A percentile compares a stretch with the other conserved stretches of the same genome.
phyloP scores from a whole-genome alignment of 495 filamentous ascomycete species.

The Talaromyces thailandensis region DNA sequence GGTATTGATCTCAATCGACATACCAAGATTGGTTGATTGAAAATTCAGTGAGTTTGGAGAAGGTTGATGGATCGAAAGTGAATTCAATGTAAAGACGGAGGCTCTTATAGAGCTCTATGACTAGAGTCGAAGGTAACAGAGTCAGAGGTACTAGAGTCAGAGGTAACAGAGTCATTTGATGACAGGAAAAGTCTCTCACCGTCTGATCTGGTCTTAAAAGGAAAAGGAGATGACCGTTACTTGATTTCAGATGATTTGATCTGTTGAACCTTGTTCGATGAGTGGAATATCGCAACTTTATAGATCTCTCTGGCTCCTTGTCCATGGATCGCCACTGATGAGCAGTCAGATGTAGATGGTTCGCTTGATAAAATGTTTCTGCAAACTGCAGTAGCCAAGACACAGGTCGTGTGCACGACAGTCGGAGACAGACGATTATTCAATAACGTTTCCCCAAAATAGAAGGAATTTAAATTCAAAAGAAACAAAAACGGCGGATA shows the following conservation, averaged over 20 bases:
- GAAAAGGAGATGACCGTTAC: background rate
- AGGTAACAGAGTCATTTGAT: background rate
- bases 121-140: background rate
- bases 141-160: background rate
- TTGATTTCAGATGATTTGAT: background rate
- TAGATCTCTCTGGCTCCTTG: background rate
- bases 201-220: background rate
- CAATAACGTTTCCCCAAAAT: background rate
- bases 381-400: background rate
- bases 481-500: background rate
- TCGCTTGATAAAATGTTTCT: background rate
- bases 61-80: background rate
- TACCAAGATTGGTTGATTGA: background rate
- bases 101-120: background rate
- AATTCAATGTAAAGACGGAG: background rate
- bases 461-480: background rate
- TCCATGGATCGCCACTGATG: background rate
- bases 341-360: background rate
- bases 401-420: background rate
- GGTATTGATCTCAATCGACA: background rate
- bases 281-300: background rate
- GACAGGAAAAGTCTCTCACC: background rate
- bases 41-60: background rate
- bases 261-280: background rate
- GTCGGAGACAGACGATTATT: background rate